Base-by-base conservation (phyloP, 2,329 filamentous ascomycete species). In the Cyphellophora europaea region DNA sequence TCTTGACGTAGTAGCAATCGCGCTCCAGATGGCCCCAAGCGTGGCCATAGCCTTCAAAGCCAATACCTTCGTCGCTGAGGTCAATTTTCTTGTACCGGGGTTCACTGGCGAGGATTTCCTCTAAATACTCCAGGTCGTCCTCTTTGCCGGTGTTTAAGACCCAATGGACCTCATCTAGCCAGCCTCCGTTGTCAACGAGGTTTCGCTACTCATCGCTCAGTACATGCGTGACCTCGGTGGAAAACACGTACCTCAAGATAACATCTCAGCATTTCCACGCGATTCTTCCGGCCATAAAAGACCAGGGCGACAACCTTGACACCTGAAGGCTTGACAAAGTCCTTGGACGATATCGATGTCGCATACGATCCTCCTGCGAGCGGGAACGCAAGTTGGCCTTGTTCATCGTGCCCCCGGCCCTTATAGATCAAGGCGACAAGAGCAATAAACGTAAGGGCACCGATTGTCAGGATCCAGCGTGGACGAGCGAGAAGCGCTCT, bases 261-360 rank as follows among this genome's bases (percentile, higher is more conserved):
- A 39, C 66, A 69, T 40, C 67, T 64, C 27, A 69, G 45, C 17
- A 69, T 59, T 19, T 64, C 59, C 15, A 67, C 61, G 6, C 60
- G 59, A 36, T 56, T 51, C 32, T 58, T 58, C 11, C 65, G 57
- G 13, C 65, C 66, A 40, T 57, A 69, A 37, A 69, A 69, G 1
- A 69, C 61, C 37, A 68, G 53, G 11, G 55, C 65, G 38, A 67
- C 56, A n/a, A 69, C 50, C 27, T 43, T 43, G 30, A 43, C 19
- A 13, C 32, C 34, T 12, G 32, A 17, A 8, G 40, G 40, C 31
- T 43, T 43, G 25, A 31, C 19, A 30, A 32, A 43, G 21, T 37
- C 30, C 17, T 30, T 19, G 18, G 35, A 14, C 3, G 21, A 16
- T 15, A 30, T 32, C 17, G 37, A 23, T 12, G 32, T 34, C 5